Base-by-base conservation (phyloP, 1,139 yeast species). In the Debaryomycetaceae sp. region DNA sequence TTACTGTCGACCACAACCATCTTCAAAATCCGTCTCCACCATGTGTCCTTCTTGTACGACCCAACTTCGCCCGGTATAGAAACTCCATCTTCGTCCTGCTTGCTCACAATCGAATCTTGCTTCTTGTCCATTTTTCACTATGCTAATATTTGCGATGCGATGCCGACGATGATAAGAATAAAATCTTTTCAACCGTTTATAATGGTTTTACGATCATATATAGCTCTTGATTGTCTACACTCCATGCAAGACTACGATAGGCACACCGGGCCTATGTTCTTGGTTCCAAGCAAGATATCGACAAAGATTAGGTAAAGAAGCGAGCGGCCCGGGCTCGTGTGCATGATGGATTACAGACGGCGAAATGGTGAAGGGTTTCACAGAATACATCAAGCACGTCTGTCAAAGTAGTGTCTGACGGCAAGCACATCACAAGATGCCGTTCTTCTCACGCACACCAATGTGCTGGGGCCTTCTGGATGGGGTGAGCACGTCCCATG, bases 1-100 rank as follows among this genome's bases (percentile, higher is more conserved):
- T 63, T 63, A 34, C 63, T 58, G 43, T 67, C 65, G 6, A 67
- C 61, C 39, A 58, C 60, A 4, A 60, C 40, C 34, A 49, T 49
- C 30, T 48, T 48, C 6, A 53, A 39, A 13, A 55, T 20, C 34
- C 43, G 53, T n/a, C 42, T 37, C 62, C 61, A 60, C 27, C 47
- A 49, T 5, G 56, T 41, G 17, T 45, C 42, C n/a, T 40, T 35
- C 11, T 45, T 46, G 8, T 45, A 51, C n/a, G 23, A 9, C 9
- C 35, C 17, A 13, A 14, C 35, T 1, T 35, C 45, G 24, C 23
- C 39, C 33, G 33, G 36, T 24, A 39, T 17, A 39, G 27, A 38
- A 27, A 22, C 33, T 24, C 39, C 11, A 27, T 35, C 40, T 40
- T 30, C 34, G 36, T 13, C 36, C 14, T 31, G 30, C 36, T 17